Percentiles rank a stretch among this genome's conserved stretches.
Conservation (phyloP, 1,139 yeast genomes). For the Schwanniomyces etchellsii region DNA sequence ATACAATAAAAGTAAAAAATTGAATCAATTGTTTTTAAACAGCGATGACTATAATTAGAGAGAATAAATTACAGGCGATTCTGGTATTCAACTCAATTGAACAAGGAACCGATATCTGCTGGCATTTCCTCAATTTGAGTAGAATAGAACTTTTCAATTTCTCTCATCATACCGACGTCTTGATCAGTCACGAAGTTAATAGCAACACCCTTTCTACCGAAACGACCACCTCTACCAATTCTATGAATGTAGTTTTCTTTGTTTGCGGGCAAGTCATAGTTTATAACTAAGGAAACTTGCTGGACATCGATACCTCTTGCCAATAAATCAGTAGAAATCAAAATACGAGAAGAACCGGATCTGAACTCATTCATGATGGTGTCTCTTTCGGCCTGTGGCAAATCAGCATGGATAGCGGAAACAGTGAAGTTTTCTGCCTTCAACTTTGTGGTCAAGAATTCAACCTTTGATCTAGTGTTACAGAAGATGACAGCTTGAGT, state of each 20-base stretch:
- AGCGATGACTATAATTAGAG: neutral
- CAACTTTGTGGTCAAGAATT: slow-evolving; percentile 83
- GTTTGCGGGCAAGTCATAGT: slow-evolving; percentile 96
- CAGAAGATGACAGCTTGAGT: slow-evolving; percentile 99
- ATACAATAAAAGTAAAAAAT: neutral
- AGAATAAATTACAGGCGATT: neutral
- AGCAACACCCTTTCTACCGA: slow-evolving; percentile 99
- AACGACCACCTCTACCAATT: slow-evolving; percentile 99
- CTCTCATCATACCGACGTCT: slow-evolving; percentile 93
- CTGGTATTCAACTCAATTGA: slow-evolving; percentile 34
- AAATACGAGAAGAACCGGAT: slow-evolving; percentile 95
- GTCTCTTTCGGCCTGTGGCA: slow-evolving; percentile 96
- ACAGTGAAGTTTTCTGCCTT: slow-evolving; percentile 88
- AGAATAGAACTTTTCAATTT: slow-evolving; percentile 96
- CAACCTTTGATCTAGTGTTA: slow-evolving; percentile 98
- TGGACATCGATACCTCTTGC: slow-evolving; percentile 99
- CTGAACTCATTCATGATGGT: slow-evolving; percentile 98
- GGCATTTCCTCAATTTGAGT: slow-evolving; percentile 99
- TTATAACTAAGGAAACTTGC: slow-evolving; percentile 96
- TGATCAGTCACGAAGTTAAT: slow-evolving; percentile 92
- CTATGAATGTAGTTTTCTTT: slow-evolving; percentile 98
- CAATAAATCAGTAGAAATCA: slow-evolving; percentile 94
- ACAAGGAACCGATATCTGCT: slow-evolving; percentile 81
- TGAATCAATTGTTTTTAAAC: neutral
- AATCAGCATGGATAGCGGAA: slow-evolving; percentile 95